Conservation (phyloP, 768 basidiomycete genomes). For the Collybiopsis luxurians region DNA sequence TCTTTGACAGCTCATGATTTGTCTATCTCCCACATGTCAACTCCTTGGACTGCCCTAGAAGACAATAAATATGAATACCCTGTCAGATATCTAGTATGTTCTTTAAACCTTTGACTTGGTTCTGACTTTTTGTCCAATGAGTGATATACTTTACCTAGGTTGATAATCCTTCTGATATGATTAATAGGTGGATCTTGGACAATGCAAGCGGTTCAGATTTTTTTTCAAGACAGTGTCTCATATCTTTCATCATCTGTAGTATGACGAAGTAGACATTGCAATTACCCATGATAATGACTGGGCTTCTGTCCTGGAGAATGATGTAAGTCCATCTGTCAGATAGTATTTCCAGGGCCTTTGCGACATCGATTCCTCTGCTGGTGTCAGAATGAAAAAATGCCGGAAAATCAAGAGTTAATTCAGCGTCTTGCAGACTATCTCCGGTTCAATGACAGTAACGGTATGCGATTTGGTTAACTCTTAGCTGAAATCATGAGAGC, state of each 20-base stretch:
- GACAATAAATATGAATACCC: background rate
- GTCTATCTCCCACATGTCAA: too few species aligned
- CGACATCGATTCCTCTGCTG: background rate
- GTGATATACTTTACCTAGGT: too few species aligned
- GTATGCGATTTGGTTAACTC: too few species aligned
- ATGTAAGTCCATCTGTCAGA: too few species aligned
- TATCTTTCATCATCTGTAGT: background rate
- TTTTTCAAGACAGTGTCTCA: too few species aligned
- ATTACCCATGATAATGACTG: constrained; percentile 5
- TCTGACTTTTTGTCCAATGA: background rate
- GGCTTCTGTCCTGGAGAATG: background rate
- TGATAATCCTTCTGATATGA: background rate
- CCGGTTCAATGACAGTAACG: too few species aligned
- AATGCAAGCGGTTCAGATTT: background rate
- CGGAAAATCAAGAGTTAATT: background rate
- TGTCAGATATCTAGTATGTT: background rate
- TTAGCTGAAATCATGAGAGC: too few species aligned
- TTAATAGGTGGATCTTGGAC: background rate
- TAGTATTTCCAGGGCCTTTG: background rate
- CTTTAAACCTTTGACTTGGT: background rate
- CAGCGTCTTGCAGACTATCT: too few species aligned
- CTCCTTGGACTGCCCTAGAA: too few species aligned
- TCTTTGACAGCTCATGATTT: too few species aligned
- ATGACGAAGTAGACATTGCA: background rate
- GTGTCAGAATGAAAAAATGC: background rate